Evolutionary conservation across 768 basidiomycete genomes (phyloP).

Genomic region (Auricularia sp.): DNA sequence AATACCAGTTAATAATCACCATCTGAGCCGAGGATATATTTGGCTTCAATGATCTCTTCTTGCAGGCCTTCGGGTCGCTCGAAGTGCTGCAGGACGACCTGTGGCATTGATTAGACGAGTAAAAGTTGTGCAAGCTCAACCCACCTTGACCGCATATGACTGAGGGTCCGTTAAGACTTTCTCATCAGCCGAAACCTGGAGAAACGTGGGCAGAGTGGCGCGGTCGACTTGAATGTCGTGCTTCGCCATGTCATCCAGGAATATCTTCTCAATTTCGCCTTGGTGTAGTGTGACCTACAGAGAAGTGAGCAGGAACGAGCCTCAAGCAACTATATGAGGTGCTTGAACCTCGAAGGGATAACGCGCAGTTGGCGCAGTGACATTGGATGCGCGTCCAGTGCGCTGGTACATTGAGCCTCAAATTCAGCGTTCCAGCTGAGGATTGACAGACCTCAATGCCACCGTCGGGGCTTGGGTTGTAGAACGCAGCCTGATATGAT

Average conservation of each 20-base stretch:
- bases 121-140: neutral
- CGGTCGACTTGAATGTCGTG: constrained; percentile 17
- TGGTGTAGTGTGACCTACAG: constrained; percentile 27
- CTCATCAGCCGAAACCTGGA: constrained; percentile 17
- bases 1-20: constrained; percentile 27
- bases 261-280: constrained; percentile 19
- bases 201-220: constrained; percentile 16
- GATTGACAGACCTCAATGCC: constrained; percentile 45
- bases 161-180: constrained; percentile 12
- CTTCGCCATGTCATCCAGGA: constrained; percentile 9
- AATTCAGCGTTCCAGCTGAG: neutral
- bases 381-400: constrained; percentile 51
- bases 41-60: constrained; percentile 54
- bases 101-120: too few relatives aligned
- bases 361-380: constrained; percentile 51
- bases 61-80: neutral
- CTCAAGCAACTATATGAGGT: too few relatives aligned
- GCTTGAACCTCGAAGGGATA: constrained; percentile 56
- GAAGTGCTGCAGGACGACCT: constrained; percentile 7
- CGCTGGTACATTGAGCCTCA: constrained; percentile 29
- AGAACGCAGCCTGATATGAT: constrained; percentile 47
- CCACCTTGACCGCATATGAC: constrained; percentile 16
- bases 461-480: constrained; percentile 52
- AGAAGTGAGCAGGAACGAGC: neutral
- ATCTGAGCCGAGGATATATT: constrained; percentile 70